A percentile compares a stretch with the other conserved stretches of the same genome.
Evolutionary conservation across 1,139 yeast genomes (phyloP).

Genomic region (Blastobotrys raffinosifermentans): DNA sequence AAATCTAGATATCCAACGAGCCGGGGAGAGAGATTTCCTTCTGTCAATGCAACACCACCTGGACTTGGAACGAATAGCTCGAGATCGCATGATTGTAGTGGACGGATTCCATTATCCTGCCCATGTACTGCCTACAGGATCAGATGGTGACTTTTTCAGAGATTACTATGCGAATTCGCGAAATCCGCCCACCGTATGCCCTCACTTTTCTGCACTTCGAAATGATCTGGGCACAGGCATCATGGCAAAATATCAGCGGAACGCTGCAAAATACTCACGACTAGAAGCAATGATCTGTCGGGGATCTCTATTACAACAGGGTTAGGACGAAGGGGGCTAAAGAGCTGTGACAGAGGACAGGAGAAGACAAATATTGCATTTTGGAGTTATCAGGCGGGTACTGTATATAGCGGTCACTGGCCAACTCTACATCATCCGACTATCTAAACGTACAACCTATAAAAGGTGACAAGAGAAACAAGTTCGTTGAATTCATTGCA

Average conservation of each 20-base stretch:
- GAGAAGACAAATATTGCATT: too few species aligned
- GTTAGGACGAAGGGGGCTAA: not conserved
- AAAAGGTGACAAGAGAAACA: too few species aligned
- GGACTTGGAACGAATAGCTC: slow-evolving; percentile 10
- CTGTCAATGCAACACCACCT: slow-evolving; percentile 6
- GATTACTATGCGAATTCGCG: slow-evolving; percentile 7
- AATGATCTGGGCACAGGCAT: slow-evolving; percentile 4
- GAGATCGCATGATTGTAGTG: slow-evolving; percentile 10
- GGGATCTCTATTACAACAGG: not conserved
- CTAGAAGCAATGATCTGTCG: not conserved
- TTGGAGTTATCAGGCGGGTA: too few species aligned
- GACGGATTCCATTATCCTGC: slow-evolving; percentile 11
- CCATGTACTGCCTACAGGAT: slow-evolving; percentile 13
- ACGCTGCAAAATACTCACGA: slow-evolving; percentile 3
- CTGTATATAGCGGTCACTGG: too few species aligned
- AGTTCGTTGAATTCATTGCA: too few species aligned
- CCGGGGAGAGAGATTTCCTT: slow-evolving; percentile 11
- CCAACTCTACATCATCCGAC: too few species aligned
- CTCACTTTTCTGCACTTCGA: slow-evolving; percentile 1
- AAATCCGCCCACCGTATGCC: slow-evolving; percentile 3
- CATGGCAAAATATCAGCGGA: not conserved
- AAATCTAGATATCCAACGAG: slow-evolving; percentile 8
- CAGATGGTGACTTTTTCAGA: slow-evolving; percentile 12
- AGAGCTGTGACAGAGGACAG: too few species aligned
- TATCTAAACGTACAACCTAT: too few species aligned